Percentiles rank a stretch among this genome's conserved stretches.
Evolutionary conservation across 2,329 filamentous ascomycete genomes (phyloP).

Genomic region (Fusarium nodosum): DNA sequence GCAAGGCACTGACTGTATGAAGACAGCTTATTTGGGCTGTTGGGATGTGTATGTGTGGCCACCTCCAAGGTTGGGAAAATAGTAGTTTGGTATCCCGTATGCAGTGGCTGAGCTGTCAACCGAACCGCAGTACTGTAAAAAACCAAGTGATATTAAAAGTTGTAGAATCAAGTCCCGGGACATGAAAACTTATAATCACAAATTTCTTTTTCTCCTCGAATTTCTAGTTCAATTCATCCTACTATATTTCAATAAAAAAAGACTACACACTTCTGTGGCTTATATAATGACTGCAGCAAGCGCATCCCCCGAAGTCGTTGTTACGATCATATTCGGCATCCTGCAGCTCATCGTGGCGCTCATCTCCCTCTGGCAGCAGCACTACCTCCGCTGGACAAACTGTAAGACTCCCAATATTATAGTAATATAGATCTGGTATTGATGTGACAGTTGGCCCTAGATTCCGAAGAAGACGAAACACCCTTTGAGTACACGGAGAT

Average conservation of each 20-base stretch:
- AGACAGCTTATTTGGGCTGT: too few relatives aligned
- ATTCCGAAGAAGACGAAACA: not conserved
- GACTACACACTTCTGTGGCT: accelerated
- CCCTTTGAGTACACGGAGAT: not conserved
- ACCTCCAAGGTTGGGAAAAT: too few relatives aligned
- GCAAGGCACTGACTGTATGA: too few relatives aligned
- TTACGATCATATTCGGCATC: conserved; percentile 5
- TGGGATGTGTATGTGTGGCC: too few relatives aligned
- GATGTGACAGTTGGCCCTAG: not conserved
- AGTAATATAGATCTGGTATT: not conserved
- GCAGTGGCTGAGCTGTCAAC: too few relatives aligned
- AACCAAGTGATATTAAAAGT: not conserved
- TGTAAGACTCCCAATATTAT: accelerated
- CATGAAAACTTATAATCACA: not conserved
- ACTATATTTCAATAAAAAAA: accelerated
- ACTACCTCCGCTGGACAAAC: not conserved
- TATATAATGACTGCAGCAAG: not conserved
- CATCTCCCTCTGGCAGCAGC: not conserved
- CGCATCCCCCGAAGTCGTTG: not conserved
- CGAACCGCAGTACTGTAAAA: not conserved
- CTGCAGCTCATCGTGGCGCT: not conserved
- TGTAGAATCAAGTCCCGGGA: accelerated
- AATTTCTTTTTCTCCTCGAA: not conserved
- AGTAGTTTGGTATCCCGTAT: conserved; percentile 1
- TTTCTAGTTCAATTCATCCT: not conserved